Conservation (phyloP, 192 early-diverging fungal species). For the Coemansia sp. region DNA sequence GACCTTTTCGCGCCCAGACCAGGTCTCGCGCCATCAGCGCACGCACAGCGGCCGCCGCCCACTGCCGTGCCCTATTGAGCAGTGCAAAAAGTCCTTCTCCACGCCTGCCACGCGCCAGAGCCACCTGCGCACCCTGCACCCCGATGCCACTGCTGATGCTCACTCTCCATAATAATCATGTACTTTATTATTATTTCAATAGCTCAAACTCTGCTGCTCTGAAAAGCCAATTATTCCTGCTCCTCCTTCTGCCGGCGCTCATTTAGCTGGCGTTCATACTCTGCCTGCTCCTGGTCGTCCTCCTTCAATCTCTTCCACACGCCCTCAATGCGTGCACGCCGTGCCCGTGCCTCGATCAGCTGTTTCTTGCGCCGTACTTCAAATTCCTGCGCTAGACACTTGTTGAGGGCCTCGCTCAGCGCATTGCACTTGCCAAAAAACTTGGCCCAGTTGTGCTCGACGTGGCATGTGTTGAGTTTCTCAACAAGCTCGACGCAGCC, state of each 20-base stretch:
- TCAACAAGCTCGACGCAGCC: constrained; percentile 47
- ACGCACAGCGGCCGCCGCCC: constrained; percentile 44
- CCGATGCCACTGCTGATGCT: constrained; percentile 13
- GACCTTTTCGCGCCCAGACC: constrained; percentile 71
- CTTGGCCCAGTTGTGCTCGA: constrained; percentile 46
- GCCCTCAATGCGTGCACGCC: constrained; percentile 27
- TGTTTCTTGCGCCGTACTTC: constrained; percentile 47
- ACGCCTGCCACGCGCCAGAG: constrained; percentile 33
- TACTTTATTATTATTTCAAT: neutral
- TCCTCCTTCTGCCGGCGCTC: neutral
- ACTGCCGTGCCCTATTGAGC: constrained; percentile 33
- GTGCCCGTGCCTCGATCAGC: constrained; percentile 42
- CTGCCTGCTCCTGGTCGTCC: constrained; percentile 34
- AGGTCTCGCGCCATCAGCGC: constrained; percentile 64
- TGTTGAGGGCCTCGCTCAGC: constrained; percentile 53
- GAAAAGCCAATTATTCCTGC: neutral
- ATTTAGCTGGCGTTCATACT: constrained; percentile 26
- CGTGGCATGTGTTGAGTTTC: constrained; percentile 44
- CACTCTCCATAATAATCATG: neutral
- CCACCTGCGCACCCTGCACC: constrained; percentile 41
- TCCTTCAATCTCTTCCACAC: constrained; percentile 24
- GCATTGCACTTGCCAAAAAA: constrained; percentile 55
- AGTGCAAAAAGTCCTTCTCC: constrained; percentile 38
- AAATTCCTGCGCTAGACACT: constrained; percentile 42
- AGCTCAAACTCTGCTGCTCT: neutral